phyloP scores from a whole-genome alignment of 768 basidiomycete species.

The Strobilomyces dryophilus region DNA sequence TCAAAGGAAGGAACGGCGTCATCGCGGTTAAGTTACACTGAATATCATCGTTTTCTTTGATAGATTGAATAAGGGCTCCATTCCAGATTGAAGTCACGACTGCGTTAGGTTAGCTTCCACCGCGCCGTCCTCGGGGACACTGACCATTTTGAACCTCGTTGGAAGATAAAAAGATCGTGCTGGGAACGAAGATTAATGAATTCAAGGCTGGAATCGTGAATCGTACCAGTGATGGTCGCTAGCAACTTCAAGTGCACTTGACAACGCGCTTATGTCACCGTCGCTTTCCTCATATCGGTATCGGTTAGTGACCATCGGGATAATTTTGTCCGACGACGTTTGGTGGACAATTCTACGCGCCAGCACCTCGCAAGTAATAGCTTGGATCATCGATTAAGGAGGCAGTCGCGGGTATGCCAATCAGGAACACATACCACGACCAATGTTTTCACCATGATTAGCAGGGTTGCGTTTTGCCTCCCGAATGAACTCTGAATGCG shows the following conservation, averaged over 20 bases:
- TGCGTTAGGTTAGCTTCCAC: conserved; percentile 25
- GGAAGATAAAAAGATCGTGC: conserved; percentile 81
- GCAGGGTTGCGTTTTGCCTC: conserved; percentile 81
- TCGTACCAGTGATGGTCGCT: conserved; percentile 84
- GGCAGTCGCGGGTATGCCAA: not conserved
- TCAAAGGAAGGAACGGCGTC: conserved; percentile 2
- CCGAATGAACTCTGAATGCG: conserved; percentile 74
- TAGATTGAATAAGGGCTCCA: conserved; percentile 76
- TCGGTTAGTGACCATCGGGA: conserved; percentile 72
- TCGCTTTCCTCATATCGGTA: conserved; percentile 69
- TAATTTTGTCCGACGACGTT: conserved; percentile 56
- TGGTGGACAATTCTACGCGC: conserved; percentile 78
- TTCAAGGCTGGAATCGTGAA: not conserved
- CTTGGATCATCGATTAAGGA: conserved; percentile 34
- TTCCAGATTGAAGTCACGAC: conserved; percentile 82
- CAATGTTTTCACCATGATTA: conserved; percentile 81
- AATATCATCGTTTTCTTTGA: conserved; percentile 70
- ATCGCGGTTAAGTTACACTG: conserved; percentile 50
- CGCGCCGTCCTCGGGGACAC: conserved; percentile 6
- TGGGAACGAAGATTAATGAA: conserved; percentile 24
- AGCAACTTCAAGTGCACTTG: conserved; percentile 83
- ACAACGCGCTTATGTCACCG: conserved; percentile 69
- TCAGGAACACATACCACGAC: conserved; percentile 52
- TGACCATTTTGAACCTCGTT: conserved; percentile 78
- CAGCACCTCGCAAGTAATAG: conserved; percentile 79